Base-by-base conservation (phyloP, 2,329 filamentous ascomycete species). In the Aspergillus felis region DNA sequence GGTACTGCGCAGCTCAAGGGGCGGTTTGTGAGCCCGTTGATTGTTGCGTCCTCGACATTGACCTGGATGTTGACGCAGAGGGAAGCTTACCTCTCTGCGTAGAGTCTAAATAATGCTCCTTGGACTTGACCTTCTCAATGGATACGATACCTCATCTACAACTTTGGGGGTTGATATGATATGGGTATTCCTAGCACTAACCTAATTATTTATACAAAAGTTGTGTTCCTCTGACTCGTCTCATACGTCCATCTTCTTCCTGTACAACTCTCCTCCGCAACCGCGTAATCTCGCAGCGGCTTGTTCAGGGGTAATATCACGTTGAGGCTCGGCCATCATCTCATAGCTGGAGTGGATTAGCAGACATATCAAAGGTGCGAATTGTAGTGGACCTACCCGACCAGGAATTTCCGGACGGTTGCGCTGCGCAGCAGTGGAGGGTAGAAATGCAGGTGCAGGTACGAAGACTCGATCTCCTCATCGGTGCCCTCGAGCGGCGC, bases 371-470 rank as follows among this genome's bases (percentile, higher is more conserved):
- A 27, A 28, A 29, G 6, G 17, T 35, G n/a, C 29, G 20, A 50
- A 10, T 17, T 49, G 28, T 20, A 6, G 32, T 51, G 51, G 51
- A 73, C 78, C 65, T 70, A 82, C 62, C 94, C 94, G 35, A 99
- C 94, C 53, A 97, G 76, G 77, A 97, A 99, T 78, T 99, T 99
- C 66, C 90, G 87, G 50, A 99, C 92, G 0, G 92, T 96, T 2
- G 94, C 92, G 50, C 92, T 96, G 56, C 94, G 87, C 62, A 99
- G 81, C 50, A 99, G 81, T 12, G 94, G 94, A 46, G 94, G 94
- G 74, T 97, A 97, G 76, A 99, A 99, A 78, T 99, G 94, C 79
- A 99, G 88, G 75, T 99, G 94, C 71, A 99, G 87, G 76, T 96
- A 93, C 64, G 90, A 91, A 60, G 87, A 87, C 66, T 96, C 89